These are phyloP conservation scores for Mycena rebaudengoi DNA, from an alignment of 768 basidiomycete species.

Conservation along the genomic window DNA sequence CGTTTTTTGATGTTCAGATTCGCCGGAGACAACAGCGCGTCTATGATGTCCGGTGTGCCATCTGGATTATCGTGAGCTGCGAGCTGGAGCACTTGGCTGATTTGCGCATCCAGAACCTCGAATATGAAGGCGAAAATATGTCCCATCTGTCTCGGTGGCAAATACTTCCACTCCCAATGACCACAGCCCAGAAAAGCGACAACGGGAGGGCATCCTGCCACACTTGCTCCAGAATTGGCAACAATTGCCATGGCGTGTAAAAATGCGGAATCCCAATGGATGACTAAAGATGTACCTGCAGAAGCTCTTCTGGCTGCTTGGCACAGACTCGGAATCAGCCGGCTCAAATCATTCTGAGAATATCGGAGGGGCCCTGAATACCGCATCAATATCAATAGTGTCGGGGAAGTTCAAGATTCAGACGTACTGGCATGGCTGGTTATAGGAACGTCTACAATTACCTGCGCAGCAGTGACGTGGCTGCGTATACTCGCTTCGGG, in stretches of 20 bases:
- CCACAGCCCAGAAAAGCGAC: not conserved
- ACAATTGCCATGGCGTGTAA: conserved; percentile 16
- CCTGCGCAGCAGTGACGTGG: conserved; percentile 19
- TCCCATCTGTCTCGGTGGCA: conserved; percentile 6
- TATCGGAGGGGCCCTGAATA: conserved; percentile 8
- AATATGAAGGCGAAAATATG: conserved; percentile 7
- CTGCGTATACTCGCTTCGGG: conserved; percentile 24
- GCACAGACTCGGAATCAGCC: conserved; percentile 12
- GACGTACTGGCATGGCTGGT: not conserved
- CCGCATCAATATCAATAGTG: not conserved
- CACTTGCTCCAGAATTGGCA: not conserved
- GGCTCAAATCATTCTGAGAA: conserved; percentile 19
- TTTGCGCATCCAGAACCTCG: conserved; percentile 3
- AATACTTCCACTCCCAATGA: conserved; percentile 23
- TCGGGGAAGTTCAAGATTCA: too few species aligned
- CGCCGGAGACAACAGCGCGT: not conserved
- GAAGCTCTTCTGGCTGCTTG: conserved; percentile 6
- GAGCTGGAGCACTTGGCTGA: not conserved
- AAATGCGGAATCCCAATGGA: conserved; percentile 16
- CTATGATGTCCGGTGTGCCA: not conserved
- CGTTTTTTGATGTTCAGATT: not conserved
- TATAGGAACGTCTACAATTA: conserved; percentile 11
- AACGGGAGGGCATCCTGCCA: conserved; percentile 1
- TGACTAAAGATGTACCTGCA: not conserved
- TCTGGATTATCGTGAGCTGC: not conserved